Evolutionary conservation across 345 rosid genomes (phyloP).

Genomic region (Salix purpurea): DNA sequence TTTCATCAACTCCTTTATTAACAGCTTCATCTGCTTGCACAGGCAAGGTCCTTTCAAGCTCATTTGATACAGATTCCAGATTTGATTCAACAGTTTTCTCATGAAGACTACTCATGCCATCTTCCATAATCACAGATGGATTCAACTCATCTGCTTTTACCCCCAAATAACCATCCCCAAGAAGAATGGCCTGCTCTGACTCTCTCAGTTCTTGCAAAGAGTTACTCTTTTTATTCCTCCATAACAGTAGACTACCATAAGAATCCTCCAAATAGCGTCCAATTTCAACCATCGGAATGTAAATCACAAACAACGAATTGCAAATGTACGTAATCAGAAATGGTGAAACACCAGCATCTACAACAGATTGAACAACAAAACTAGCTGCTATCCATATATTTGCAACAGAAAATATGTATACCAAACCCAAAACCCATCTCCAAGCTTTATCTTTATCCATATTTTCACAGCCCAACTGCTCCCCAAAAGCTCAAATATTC

Average conservation of each 20-base stretch:
- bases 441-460: conserved; percentile 47
- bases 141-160: conserved; percentile 19
- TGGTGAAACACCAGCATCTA: conserved; percentile 86
- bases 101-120: conserved; percentile 31
- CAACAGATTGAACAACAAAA: conserved; percentile 89
- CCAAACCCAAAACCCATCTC: conserved; percentile 78
- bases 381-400: conserved; percentile 92
- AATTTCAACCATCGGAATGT: conserved; percentile 72
- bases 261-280: conserved; percentile 68
- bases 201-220: conserved; percentile 41
- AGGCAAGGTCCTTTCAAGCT: conserved; percentile 22
- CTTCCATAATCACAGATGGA: conserved; percentile 29
- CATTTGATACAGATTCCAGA: conserved; percentile 28
- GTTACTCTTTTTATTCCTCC: conserved; percentile 46
- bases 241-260: conserved; percentile 57
- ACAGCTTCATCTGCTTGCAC: conserved; percentile 15
- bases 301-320: conserved; percentile 77
- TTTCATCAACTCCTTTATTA: conserved; percentile 50
- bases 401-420: conserved; percentile 78
- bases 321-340: conserved; percentile 89
- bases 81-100: conserved; percentile 25
- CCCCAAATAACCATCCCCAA: conserved; percentile 40
- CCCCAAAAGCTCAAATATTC: conserved; percentile 8
- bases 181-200: conserved; percentile 71
- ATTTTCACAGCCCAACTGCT: conserved; percentile 22